Percentiles rank a stretch among this genome's conserved stretches.
These are phyloP conservation scores for Russula ochroleuca DNA, from an alignment of 768 basidiomycete genomes.

Conservation along the genomic window DNA sequence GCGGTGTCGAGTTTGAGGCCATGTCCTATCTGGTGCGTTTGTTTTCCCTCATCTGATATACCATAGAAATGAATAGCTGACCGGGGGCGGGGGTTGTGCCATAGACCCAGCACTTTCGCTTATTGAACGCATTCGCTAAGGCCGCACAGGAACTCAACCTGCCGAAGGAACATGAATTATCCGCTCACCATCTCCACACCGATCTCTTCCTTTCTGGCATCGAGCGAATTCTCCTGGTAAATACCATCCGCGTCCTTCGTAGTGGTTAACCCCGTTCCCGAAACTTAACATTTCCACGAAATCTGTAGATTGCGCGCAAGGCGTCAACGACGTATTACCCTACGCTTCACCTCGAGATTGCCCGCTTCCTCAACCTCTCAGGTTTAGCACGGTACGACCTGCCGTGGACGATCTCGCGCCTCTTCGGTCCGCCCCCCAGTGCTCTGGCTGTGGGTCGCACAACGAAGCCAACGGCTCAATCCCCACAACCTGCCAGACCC, in stretches of 20 bases:
- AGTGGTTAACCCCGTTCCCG: not conserved
- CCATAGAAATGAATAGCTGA: not conserved
- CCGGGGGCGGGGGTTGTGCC: not conserved
- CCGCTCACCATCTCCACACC: slow-evolving; percentile 75
- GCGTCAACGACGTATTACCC: slow-evolving; percentile 95
- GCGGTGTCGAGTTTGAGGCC: slow-evolving; percentile 97
- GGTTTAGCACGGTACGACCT: slow-evolving; percentile 65
- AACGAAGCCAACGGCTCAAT: not conserved
- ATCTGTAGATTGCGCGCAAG: slow-evolving; percentile 82
- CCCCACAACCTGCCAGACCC: slow-evolving; percentile 3
- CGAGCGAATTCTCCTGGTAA: slow-evolving; percentile 83
- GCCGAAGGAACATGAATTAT: slow-evolving; percentile 64
- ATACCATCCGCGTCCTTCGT: slow-evolving; percentile 26
- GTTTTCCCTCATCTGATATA: not conserved
- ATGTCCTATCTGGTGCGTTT: slow-evolving; percentile 80
- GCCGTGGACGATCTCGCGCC: slow-evolving; percentile 74
- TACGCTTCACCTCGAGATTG: slow-evolving; percentile 87
- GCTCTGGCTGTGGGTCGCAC: slow-evolving; percentile 44
- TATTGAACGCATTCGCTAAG: slow-evolving; percentile 76
- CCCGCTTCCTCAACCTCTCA: slow-evolving; percentile 75
- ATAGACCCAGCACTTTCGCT: slow-evolving; percentile 83
- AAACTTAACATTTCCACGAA: not conserved
- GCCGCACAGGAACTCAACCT: slow-evolving; percentile 61
- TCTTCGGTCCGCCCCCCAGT: slow-evolving; percentile 74
- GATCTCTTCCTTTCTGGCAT: slow-evolving; percentile 90